phyloP scores from a whole-genome alignment of 1,284 basidiomycete species.

The Malassezia sympodialis region DNA sequence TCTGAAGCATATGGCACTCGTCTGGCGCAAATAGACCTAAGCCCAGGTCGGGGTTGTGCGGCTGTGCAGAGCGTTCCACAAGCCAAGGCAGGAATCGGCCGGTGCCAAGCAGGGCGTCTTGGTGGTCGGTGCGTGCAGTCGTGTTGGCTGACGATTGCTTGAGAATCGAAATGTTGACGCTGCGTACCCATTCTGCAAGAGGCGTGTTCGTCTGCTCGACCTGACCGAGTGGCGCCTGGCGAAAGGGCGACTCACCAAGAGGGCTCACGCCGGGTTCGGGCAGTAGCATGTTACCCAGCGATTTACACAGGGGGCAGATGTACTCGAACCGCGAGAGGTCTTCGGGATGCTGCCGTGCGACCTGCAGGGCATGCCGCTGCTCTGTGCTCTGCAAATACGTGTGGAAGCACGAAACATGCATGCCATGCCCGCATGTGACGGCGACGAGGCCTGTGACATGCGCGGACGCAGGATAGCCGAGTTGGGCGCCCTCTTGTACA shows the following conservation, averaged over 20 bases:
- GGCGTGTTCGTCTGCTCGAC: conserved; percentile 21
- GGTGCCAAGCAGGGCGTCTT: conserved; percentile 36
- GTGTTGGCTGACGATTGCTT: conserved; percentile 25
- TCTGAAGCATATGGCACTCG: conserved; percentile 40
- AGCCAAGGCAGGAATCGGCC: conserved; percentile 42
- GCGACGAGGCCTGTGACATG: conserved; percentile 60
- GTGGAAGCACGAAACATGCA: conserved; percentile 91
- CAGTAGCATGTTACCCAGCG: conserved; percentile 83
- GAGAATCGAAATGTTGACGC: conserved; percentile 47
- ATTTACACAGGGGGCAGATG: conserved; percentile 97
- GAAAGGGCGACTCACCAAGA: neutral
- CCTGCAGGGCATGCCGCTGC: conserved; percentile 76
- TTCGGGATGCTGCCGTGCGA: conserved; percentile 88
- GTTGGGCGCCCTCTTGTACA: neutral
- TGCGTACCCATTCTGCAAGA: conserved; percentile 43
- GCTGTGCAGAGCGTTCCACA: conserved; percentile 21
- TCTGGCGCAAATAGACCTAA: neutral
- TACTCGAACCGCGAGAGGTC: conserved; percentile 83
- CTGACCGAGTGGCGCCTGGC: conserved; percentile 17
- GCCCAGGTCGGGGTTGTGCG: conserved; percentile 6
- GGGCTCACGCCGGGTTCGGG: conserved; percentile 57
- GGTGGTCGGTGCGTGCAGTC: conserved; percentile 19
- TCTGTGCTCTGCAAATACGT: conserved; percentile 78
- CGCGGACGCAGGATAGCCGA: conserved; percentile 32
- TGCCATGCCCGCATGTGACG: conserved; percentile 89